Base-by-base conservation (phyloP, 2,329 filamentous ascomycete species). In the Aspergillus sp. region DNA sequence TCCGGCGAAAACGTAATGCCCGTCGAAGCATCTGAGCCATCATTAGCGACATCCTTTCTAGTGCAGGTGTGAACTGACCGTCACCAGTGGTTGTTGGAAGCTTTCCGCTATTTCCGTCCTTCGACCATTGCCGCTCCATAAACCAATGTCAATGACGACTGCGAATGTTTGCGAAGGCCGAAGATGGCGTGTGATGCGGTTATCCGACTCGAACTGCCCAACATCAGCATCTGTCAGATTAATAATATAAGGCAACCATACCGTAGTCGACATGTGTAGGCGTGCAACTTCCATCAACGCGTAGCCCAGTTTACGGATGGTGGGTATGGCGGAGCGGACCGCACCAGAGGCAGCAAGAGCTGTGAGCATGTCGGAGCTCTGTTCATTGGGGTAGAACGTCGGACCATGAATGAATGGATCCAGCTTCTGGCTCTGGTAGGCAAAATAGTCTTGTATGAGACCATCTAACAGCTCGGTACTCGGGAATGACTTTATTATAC, bases 101-200 rank as follows among this genome's bases (percentile, higher is more conserved):
- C 84, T 85, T 67, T 86, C 84, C 0, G 84, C 79, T 36, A 86
- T 81, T 64, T 87, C 84, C 72, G 85, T 86, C 65, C 85, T 83
- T 25, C 84, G 79, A 62, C 82, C 83, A 58, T 85, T 83, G 3
- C 84, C 84, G 63, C 82, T 84, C 84, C 84, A 87, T 50, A 86
- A 73, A 1, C 83, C 84, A 32, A 85, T 78, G 58, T 84, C 80
- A 2, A 86, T 74, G 47, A 76, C 72, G 3, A 86, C 66, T 15
- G 82, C 72, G 54, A 81, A 82, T 2, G 80, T 80, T 65, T 84
- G 83, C 30, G 84, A 73, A 21, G 80, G 77, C 49, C 83, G 79
- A 4, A 86, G 68, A 59, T 84, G 79, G 30, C 84, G 77, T 19
- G 83, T 86, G 79, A 61, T 86, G 80, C 50, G 85, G 82, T 25